phyloP scores from a whole-genome alignment of 2,329 filamentous ascomycete species.

The Mycogone perniciosa region DNA sequence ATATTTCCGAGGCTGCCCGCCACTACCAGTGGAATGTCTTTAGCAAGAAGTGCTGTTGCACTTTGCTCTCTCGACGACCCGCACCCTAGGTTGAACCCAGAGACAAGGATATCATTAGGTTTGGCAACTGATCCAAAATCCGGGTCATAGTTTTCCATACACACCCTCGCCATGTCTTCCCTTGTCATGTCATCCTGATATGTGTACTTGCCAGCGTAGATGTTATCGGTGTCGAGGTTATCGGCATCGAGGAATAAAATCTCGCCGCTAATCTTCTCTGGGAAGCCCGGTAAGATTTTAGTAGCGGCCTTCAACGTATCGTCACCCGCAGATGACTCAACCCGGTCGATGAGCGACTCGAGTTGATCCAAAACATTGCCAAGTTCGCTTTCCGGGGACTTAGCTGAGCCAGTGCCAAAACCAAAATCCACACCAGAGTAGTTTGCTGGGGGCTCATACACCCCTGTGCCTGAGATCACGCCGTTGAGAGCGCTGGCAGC shows the following conservation, averaged over 20 bases:
- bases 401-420: constrained; percentile 55
- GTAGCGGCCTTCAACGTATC: constrained; percentile 16
- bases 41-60: constrained; percentile 78
- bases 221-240: constrained; percentile 87
- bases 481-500: constrained; percentile 78
- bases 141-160: constrained; percentile 90
- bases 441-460: constrained; percentile 63
- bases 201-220: constrained; percentile 88
- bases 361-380: constrained; percentile 62
- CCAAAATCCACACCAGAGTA: constrained; percentile 51
- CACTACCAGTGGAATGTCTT: constrained; percentile 72
- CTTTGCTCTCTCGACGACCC: constrained; percentile 72
- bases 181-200: constrained; percentile 78
- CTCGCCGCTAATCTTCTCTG: constrained; percentile 73
- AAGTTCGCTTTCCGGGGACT: constrained; percentile 62
- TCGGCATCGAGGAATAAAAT: constrained; percentile 76
- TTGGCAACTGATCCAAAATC: constrained; percentile 59
- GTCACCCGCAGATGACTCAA: constrained; percentile 8
- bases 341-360: constrained; percentile 15
- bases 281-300: constrained; percentile 76
- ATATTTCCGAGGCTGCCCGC: constrained; percentile 79
- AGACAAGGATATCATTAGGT: constrained; percentile 72
- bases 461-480: constrained; percentile 67
- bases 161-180: constrained; percentile 79
- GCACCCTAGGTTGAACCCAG: constrained; percentile 85